Conservation (phyloP, 345 rosid species). For the Lepidium didymum region DNA sequence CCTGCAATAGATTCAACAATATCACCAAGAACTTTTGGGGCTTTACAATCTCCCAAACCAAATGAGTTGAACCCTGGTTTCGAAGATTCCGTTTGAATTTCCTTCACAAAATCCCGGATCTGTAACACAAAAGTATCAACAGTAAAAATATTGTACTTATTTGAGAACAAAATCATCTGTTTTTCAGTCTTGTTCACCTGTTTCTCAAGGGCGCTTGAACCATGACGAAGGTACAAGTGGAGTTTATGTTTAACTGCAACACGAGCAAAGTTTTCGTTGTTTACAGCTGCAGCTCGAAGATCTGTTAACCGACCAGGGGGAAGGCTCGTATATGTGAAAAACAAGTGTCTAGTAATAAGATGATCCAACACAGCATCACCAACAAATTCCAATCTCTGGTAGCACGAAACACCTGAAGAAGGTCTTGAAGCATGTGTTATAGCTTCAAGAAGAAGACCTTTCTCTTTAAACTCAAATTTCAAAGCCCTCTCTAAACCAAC, state of each 20-base stretch:
- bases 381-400: conserved; percentile 92
- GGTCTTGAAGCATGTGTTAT: conserved; percentile 98
- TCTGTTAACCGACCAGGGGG: conserved; percentile 98
- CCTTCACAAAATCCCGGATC: conserved; percentile 93
- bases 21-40: conserved; percentile 98
- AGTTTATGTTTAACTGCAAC: conserved; percentile 94
- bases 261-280: conserved; percentile 96
- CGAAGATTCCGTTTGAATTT: conserved; percentile 64
- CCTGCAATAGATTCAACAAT: conserved; percentile 96
- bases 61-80: conserved; percentile 97
- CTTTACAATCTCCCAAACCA: conserved; percentile 97
- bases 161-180: background rate
- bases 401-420: conserved; percentile 87
- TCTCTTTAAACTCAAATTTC: conserved; percentile 49
- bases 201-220: conserved; percentile 94
- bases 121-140: conserved; percentile 20
- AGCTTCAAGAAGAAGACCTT: conserved; percentile 73
- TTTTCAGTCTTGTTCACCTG: conserved; percentile 41
- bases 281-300: conserved; percentile 97
- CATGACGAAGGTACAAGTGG: conserved; percentile 86
- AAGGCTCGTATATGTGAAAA: conserved; percentile 81
- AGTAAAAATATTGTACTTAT: background rate
- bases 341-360: conserved; percentile 82
- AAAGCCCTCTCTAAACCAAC: conserved; percentile 65
- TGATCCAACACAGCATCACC: conserved; percentile 99